Percentiles rank a stretch among this genome's conserved stretches.
Conservation (phyloP, 2,329 filamentous ascomycete species). For the Massarina eburnea region DNA sequence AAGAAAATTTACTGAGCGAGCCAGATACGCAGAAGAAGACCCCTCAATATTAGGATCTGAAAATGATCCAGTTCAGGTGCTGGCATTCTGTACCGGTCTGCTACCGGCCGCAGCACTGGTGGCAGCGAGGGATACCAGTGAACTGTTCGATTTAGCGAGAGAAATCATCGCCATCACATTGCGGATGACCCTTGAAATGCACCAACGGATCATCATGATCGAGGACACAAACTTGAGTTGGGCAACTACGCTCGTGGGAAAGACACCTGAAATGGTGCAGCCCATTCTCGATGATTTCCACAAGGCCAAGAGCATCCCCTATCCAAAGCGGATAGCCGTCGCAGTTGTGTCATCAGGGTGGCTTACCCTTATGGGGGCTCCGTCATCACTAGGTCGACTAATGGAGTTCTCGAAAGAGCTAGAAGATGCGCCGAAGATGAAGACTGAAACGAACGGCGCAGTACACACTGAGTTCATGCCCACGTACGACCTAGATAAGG, state of each 20-base stretch:
- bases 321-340: background rate
- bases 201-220: background rate
- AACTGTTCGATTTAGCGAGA: background rate
- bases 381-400: background rate
- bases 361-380: background rate
- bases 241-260: background rate
- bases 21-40: background rate
- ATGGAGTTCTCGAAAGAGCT: background rate
- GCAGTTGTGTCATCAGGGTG: background rate
- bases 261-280: background rate
- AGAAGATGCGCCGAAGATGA: background rate
- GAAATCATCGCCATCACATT: background rate
- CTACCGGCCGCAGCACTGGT: background rate
- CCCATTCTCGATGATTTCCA: background rate
- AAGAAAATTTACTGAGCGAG: background rate
- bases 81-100: background rate
- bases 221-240: background rate
- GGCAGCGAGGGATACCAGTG: background rate
- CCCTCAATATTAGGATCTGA: background rate
- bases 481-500: background rate
- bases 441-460: background rate
- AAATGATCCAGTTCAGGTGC: background rate
- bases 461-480: background rate
- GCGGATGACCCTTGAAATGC: background rate
- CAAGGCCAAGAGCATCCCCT: background rate